phyloP scores from a whole-genome alignment of 2,329 filamentous ascomycete genomes.

The Fusarium xyrophilum region DNA sequence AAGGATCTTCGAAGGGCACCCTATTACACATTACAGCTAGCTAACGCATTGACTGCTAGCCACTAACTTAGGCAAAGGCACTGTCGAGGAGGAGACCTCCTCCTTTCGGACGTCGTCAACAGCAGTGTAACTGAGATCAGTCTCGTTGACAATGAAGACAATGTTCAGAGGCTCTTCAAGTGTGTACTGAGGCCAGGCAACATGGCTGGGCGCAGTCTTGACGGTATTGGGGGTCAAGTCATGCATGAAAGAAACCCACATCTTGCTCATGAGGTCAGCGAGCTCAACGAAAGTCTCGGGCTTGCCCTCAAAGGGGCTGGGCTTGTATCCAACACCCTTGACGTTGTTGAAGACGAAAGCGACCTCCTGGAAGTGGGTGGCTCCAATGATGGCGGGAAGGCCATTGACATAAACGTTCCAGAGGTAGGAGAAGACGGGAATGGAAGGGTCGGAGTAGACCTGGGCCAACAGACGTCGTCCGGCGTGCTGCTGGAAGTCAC shows the following conservation, averaged over 20 bases:
- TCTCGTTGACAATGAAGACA: conserved; percentile 58
- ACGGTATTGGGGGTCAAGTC: conserved; percentile 11
- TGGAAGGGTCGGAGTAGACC: conserved; percentile 55
- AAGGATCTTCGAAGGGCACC: background rate
- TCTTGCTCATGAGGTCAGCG: conserved; percentile 56
- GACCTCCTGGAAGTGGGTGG: conserved; percentile 40
- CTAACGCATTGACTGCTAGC: background rate
- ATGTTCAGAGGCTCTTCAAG: conserved; percentile 52
- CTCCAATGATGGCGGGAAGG: conserved; percentile 48
- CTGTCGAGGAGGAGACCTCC: conserved; percentile 49
- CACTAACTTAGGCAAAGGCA: conserved; percentile 17
- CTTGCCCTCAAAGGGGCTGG: conserved; percentile 50
- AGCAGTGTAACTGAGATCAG: conserved; percentile 49
- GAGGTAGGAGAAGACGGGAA: conserved; percentile 59
- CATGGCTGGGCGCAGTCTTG: background rate
- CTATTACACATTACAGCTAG: conserved; percentile 6
- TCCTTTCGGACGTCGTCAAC: conserved; percentile 53
- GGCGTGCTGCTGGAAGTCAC: conserved; percentile 63
- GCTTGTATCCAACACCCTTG: conserved; percentile 50
- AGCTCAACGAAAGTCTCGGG: conserved; percentile 49
- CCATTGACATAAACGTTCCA: conserved; percentile 58
- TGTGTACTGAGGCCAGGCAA: conserved; percentile 54
- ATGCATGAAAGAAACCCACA: conserved; percentile 57
- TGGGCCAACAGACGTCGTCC: conserved; percentile 61
- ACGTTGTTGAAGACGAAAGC: conserved; percentile 50